Base-by-base conservation (phyloP, 805 yeast species). In the Barnettozyma salicaria region DNA sequence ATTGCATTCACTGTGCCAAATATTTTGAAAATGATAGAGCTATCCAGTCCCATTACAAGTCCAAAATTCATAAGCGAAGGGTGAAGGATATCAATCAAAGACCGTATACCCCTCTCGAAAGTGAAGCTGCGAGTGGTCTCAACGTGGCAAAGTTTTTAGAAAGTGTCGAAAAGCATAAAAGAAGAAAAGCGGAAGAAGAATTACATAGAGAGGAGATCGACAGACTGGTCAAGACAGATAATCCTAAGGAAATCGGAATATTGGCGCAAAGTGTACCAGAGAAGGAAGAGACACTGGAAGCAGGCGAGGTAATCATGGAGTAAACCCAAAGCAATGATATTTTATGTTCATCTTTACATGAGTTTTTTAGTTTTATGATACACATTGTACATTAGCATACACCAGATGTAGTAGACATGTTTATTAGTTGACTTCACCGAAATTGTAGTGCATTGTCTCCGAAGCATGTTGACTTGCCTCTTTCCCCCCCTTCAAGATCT, bases 1-100 rank as follows among this genome's bases (percentile, higher is more conserved):
- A 86, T 60, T 92, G 97, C 61, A 71, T 92, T 37, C 95, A 88
- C 46, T 92, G 99, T 68, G 94, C 95, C 33, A 84, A 81, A 57
- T 87, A 92, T 61, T 87, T 78, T 54, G 96, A 89, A 57, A 78
- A 80, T 40, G 87, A 82, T 30, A 58, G 62, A 22, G 82, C 95
- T 7, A 67, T 85, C 38, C 76, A 75, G 42, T 69, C 79, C 11
- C 99, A 92, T 63, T 63, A 72, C 44, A 75, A 76, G 49, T 70
- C 82, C 4, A 89, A 88, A 54, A 72, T 78, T 7, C 99, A 92
- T 62, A 89, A 83, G 59, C 75, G 97, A 60, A 70, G 96, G 56
- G 81, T 84, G 19, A 84, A 79, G 58, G 82, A 76, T 27, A 66
- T 92, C 50, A 75, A 72, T 40, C 76, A 69, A 33, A 81, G 80